phyloP scores from a whole-genome alignment of 345 rosid genomes.

The Salix brachista region DNA sequence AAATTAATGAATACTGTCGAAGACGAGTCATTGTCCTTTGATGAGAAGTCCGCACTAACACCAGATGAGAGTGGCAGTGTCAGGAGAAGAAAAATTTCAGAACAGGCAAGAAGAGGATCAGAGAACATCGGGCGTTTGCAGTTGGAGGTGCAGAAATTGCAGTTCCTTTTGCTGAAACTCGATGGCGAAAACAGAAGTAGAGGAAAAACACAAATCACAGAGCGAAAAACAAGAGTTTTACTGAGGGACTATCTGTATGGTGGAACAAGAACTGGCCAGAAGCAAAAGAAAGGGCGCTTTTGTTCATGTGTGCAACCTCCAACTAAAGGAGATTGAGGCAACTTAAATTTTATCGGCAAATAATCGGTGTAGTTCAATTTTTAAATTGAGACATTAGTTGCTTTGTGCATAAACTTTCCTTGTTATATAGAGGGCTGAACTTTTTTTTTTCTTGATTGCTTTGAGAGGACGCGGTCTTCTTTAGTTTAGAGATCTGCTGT shows the following conservation, averaged over 20 bases:
- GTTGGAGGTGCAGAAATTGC: conserved; percentile 85
- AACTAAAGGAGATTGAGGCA: conserved; percentile 49
- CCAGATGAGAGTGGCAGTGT: conserved; percentile 43
- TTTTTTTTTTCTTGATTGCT: conserved; percentile 5
- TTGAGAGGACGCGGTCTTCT: conserved; percentile 15
- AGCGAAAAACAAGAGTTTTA: conserved; percentile 57
- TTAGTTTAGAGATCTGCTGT: conserved; percentile 27
- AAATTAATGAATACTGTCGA: conserved; percentile 53
- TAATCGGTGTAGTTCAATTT: conserved; percentile 13
- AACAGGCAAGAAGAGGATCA: conserved; percentile 76
- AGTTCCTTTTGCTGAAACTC: conserved; percentile 61
- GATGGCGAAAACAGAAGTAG: conserved; percentile 60
- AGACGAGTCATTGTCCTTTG: conserved; percentile 39
- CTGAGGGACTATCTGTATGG: conserved; percentile 83
- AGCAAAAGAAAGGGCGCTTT: conserved; percentile 50
- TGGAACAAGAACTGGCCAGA: conserved; percentile 39
- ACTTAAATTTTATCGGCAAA: neutral
- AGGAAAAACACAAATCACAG: conserved; percentile 41
- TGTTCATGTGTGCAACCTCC: conserved; percentile 84
- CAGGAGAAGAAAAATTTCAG: conserved; percentile 49
- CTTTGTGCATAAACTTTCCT: conserved; percentile 31
- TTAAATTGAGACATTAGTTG: conserved; percentile 5
- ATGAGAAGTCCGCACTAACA: conserved; percentile 39
- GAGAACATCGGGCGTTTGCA: conserved; percentile 87
- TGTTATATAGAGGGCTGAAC: conserved; percentile 10